phyloP scores from a whole-genome alignment of 139 green algal species.

The Choricystis sp. region DNA sequence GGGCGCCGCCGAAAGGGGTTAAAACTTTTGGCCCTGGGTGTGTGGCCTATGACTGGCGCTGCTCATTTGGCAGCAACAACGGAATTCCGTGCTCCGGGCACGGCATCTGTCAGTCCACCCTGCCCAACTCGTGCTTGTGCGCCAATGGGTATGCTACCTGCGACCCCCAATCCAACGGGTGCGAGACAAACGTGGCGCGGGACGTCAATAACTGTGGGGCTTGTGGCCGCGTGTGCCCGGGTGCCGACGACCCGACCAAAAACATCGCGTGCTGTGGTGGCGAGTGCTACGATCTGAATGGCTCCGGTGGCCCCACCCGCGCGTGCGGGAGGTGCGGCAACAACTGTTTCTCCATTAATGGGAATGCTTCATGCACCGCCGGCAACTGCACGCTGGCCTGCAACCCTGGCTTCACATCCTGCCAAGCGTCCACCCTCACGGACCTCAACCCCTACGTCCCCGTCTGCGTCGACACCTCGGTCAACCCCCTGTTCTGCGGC shows the following conservation, averaged over 20 bases:
- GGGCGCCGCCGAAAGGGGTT: too few species aligned
- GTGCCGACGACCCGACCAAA: too few species aligned
- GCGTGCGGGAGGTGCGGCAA: neutral
- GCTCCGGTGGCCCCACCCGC: neutral
- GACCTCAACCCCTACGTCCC: neutral
- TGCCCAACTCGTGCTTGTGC: neutral
- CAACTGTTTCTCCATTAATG: neutral
- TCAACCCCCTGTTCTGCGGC: neutral
- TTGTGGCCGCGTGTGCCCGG: neutral
- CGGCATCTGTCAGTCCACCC: neutral
- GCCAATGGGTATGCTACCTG: neutral
- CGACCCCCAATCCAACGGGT: neutral
- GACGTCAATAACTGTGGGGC: neutral
- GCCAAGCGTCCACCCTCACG: too few species aligned
- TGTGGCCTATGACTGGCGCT: neutral
- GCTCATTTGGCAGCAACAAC: neutral
- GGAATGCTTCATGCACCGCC: neutral
- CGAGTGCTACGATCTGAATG: neutral
- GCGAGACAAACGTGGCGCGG: neutral
- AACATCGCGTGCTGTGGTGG: neutral
- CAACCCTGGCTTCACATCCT: neutral
- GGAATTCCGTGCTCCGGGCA: neutral
- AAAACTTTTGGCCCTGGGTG: neutral
- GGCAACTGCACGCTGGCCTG: neutral
- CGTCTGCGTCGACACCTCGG: neutral